phyloP scores from a whole-genome alignment of 192 early-diverging fungal species.

The Coemansia guatemalensis region DNA sequence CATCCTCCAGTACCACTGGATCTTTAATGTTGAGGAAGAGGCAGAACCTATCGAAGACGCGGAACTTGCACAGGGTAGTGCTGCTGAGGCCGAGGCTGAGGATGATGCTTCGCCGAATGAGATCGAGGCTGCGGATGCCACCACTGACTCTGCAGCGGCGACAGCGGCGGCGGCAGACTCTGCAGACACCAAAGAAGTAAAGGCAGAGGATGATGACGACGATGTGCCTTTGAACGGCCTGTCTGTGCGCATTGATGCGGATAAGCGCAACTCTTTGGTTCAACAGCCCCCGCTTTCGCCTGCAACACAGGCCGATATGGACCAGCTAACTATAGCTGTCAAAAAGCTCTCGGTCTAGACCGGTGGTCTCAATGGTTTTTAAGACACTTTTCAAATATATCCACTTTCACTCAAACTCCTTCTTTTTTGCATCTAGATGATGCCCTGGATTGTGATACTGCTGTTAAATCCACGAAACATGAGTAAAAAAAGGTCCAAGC shows the following conservation, averaged over 20 bases:
- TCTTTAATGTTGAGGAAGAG: slow-evolving; percentile 72
- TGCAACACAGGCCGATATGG: slow-evolving; percentile 35
- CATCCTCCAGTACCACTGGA: slow-evolving; percentile 75
- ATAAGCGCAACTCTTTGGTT: slow-evolving; percentile 26
- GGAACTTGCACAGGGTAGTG: slow-evolving; percentile 16
- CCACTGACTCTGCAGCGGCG: no score
- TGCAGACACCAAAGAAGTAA: no score
- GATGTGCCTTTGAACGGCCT: neutral
- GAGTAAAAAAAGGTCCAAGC: no score
- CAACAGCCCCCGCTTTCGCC: slow-evolving; percentile 20
- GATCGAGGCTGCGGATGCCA: no score
- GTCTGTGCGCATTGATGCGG: neutral
- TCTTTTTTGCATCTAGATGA: no score
- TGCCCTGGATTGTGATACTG: no score
- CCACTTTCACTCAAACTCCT: no score
- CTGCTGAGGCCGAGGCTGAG: slow-evolving; percentile 1
- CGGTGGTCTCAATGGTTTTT: no score
- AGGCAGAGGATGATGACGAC: neutral
- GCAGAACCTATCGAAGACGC: slow-evolving; percentile 48
- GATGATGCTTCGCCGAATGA: no score
- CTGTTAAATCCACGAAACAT: no score
- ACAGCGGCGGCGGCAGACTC: no score
- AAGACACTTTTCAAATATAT: neutral
- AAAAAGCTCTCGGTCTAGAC: slow-evolving; percentile 38
- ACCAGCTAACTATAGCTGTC: slow-evolving; percentile 32